Base-by-base conservation (phyloP, 306 rosid genomes). In the Corylus americana region DNA sequence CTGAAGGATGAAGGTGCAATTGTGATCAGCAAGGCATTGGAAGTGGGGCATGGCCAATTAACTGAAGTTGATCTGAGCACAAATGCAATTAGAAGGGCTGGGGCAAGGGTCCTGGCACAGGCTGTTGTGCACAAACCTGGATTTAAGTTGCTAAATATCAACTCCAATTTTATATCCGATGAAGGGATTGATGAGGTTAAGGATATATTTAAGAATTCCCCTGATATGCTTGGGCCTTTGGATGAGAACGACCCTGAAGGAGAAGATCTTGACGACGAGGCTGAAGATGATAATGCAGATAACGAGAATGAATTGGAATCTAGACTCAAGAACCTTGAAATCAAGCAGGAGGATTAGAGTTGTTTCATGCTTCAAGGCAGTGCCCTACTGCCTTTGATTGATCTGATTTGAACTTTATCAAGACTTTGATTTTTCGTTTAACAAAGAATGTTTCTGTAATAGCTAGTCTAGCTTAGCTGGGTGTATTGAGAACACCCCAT, bases 181-280 rank as follows among this genome's bases (percentile, higher is more conserved):
- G 98, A 90, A 72, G 97, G 98, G 75, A 83, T 93, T 76, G 91
- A 82, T 37, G 93, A 89, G 66, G 85, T 93, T 75, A 84, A 87
- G 59, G 77, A 81, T 10, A 81, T 89, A 59, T 93, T 93, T 55
- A 81, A 90, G 87, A 86, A 76, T 79, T 85, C 86, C 12, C 93
- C 91, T 17, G 73, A 82, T 55, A 11, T 80, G 81, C 88, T 93
- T 67, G 97, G 97, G 74, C 90, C 88, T 54, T 84, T 93, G 92
- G 98, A 93, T 85, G 98, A 93, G 79, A 93, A 91, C 61, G 88
- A 91, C 66, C 98, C 98, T 7, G 93, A 93, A 14, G 98, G 98
- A 1, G 93, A 90, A 82, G 91, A 92, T 50, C 9, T 66, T 68
- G 93, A 86, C 44, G 92, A 85, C 7, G 91, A 89, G 14, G 88